These are phyloP conservation scores for Oryza longistaminata DNA, from an alignment of 176 grass and related monocot genomes.

Conservation along the genomic window DNA sequence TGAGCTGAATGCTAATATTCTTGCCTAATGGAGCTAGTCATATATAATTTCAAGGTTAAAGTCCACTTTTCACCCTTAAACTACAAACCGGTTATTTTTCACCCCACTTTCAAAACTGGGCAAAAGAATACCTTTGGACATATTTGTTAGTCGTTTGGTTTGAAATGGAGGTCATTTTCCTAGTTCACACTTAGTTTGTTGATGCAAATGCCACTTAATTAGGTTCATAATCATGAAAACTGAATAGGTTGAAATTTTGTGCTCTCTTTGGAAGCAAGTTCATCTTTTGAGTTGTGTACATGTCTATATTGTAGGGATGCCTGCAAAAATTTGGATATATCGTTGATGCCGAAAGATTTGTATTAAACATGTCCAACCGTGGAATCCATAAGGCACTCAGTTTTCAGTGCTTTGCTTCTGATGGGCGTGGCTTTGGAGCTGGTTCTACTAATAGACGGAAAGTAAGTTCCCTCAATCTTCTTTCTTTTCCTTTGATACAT, in stretches of 20 bases:
- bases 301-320: constrained; percentile 35
- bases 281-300: not conserved
- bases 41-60: not conserved
- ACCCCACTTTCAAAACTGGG: too few relatives aligned
- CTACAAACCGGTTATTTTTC: too few relatives aligned
- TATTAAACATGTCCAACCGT: constrained; percentile 13
- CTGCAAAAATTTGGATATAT: constrained; percentile 2
- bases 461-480: constrained; percentile 30
- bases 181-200: too few relatives aligned
- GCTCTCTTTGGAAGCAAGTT: not conserved
- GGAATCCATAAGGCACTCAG: not conserved
- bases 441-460: constrained; percentile 39
- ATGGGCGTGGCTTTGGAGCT: constrained; percentile 27
- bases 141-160: too few relatives aligned
- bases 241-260: too few relatives aligned
- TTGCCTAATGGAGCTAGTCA: not conserved
- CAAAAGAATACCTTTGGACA: too few relatives aligned
- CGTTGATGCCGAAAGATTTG: not conserved
- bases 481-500: constrained; percentile 1
- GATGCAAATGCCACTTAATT: too few relatives aligned
- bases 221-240: too few relatives aligned
- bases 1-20: not conserved
- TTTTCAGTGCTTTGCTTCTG: constrained; percentile 37
- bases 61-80: too few relatives aligned
- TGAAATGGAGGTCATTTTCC: too few relatives aligned